These are phyloP conservation scores for Moniliophthora roreri DNA, from an alignment of 1,284 basidiomycete genomes.

Conservation along the genomic window DNA sequence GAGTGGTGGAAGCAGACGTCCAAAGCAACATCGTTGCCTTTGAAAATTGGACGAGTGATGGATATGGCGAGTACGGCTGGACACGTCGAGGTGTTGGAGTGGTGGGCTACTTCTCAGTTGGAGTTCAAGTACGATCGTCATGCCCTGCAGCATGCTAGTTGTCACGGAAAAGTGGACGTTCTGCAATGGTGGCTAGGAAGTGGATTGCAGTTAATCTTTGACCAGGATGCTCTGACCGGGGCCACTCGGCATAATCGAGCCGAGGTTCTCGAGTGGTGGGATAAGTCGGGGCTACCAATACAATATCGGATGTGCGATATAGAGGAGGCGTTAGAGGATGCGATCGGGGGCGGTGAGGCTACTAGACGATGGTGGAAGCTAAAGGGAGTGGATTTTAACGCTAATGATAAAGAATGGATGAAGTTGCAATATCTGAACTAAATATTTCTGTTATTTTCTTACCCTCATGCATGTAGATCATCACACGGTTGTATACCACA, in stretches of 20 bases:
- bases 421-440: slow-evolving; percentile 72
- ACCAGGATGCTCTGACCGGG: slow-evolving; percentile 73
- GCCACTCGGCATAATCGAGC: slow-evolving; percentile 78
- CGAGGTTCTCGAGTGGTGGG: slow-evolving; percentile 87
- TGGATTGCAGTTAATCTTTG: slow-evolving; percentile 73
- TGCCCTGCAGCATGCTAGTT: slow-evolving; percentile 74
- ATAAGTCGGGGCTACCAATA: slow-evolving; percentile 69
- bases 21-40: slow-evolving; percentile 44
- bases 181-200: slow-evolving; percentile 82
- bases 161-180: slow-evolving; percentile 77
- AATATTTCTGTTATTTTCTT: slow-evolving; percentile 14
- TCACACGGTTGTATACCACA: slow-evolving; percentile 5
- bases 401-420: slow-evolving; percentile 81
- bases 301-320: slow-evolving; percentile 84
- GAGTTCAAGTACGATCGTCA: slow-evolving; percentile 76
- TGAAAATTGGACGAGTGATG: slow-evolving; percentile 81
- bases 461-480: slow-evolving; percentile 5
- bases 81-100: slow-evolving; percentile 69
- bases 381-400: slow-evolving; percentile 77
- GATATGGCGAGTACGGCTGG: slow-evolving; percentile 76
- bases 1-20: slow-evolving; percentile 76
- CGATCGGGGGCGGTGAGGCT: slow-evolving; percentile 69
- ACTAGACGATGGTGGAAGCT: slow-evolving; percentile 75
- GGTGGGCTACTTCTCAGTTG: slow-evolving; percentile 78
- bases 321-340: slow-evolving; percentile 84